Evolutionary conservation across 257 asterid genomes (phyloP).

Genomic region (Solanum pimpinellifolium): DNA sequence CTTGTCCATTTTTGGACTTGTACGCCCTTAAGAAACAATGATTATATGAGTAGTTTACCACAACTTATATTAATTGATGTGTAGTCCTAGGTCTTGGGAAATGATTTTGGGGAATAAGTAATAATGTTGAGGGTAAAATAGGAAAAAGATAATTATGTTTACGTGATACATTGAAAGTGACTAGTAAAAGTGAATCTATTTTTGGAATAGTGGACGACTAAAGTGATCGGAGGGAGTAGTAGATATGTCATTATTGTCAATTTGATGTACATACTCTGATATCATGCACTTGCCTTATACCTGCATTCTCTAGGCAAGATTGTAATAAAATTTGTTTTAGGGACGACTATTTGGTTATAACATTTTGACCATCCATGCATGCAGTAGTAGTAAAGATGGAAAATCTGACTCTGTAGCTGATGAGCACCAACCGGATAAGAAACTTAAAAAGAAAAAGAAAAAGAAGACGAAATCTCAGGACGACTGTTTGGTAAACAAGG

Average conservation of each 20-base stretch:
- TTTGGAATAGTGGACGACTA: not conserved
- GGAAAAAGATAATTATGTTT: not conserved
- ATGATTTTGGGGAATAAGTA: not conserved
- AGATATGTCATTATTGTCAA: not conserved
- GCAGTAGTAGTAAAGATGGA: slow-evolving; percentile 16
- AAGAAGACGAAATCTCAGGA: slow-evolving; percentile 20
- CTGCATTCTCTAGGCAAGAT: not conserved
- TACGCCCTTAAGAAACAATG: not conserved
- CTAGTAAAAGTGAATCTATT: not conserved
- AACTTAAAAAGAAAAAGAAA: slow-evolving; percentile 36
- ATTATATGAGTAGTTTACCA: not conserved
- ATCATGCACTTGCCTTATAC: not conserved
- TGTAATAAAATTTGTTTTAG: not conserved
- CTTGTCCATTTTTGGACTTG: not conserved
- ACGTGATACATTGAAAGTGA: not conserved
- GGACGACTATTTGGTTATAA: not conserved
- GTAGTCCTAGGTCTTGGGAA: not conserved
- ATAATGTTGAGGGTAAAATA: not conserved
- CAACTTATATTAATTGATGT: not conserved
- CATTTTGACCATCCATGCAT: not conserved
- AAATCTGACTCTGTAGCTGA: slow-evolving; percentile 17
- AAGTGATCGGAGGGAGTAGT: not conserved
- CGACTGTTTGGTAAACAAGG: slow-evolving; percentile 1
- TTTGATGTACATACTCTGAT: not conserved
- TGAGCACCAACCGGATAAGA: slow-evolving; percentile 24